Percentiles rank a stretch among this genome's conserved stretches.
These are phyloP conservation scores for Lachancea quebecensis DNA, from an alignment of 805 yeast genomes.

Conservation along the genomic window DNA sequence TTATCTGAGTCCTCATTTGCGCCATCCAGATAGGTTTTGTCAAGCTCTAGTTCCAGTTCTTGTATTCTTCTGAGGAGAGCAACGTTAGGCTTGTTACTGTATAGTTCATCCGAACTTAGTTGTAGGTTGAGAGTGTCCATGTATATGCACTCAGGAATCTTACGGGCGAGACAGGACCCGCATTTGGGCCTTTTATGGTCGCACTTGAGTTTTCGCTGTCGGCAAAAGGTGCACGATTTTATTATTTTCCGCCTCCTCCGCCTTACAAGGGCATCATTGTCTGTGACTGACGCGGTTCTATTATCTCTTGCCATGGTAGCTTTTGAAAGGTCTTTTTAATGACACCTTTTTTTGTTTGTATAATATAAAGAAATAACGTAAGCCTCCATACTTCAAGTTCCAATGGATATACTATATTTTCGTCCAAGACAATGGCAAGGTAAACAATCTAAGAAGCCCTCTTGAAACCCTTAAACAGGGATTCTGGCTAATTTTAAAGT, in stretches of 20 bases:
- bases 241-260: slow-evolving; percentile 18
- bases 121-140: slow-evolving; percentile 17
- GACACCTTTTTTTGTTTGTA: too few relatives aligned
- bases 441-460: too few relatives aligned
- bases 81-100: slow-evolving; percentile 18
- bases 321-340: too few relatives aligned
- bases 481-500: too few relatives aligned
- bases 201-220: slow-evolving; percentile 59
- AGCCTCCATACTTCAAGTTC: too few relatives aligned
- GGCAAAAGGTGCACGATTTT: slow-evolving; percentile 47
- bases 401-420: too few relatives aligned
- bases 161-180: slow-evolving; percentile 35
- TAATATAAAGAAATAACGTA: too few relatives aligned
- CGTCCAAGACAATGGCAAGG: too few relatives aligned
- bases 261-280: neutral
- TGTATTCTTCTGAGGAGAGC: slow-evolving; percentile 16
- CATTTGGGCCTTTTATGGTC: slow-evolving; percentile 42
- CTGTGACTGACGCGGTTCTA: slow-evolving; percentile 4
- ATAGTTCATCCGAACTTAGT: slow-evolving; percentile 18
- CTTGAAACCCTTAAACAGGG: too few relatives aligned
- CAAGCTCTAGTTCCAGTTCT: slow-evolving; percentile 8
- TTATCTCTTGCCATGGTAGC: too few relatives aligned
- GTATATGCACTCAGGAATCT: slow-evolving; percentile 25
- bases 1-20: neutral
- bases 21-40: neutral